Conservation (phyloP, 129 eudicot genomes). For the Flaveria linearis region DNA sequence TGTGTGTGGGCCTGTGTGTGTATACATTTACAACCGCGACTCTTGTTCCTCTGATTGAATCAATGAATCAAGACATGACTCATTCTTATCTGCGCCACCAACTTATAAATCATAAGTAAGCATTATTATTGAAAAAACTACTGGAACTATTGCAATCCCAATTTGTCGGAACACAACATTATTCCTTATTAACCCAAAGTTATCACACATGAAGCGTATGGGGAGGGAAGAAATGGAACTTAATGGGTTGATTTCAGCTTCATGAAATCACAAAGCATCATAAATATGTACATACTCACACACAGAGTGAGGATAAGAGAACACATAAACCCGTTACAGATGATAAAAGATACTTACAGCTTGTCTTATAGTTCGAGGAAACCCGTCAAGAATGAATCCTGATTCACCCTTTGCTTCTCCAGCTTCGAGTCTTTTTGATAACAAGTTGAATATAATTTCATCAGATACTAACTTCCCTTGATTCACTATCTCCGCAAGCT, state of each 20-base stretch:
- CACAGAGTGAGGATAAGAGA: not conserved
- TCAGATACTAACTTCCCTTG: constrained; percentile 95
- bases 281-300: not conserved
- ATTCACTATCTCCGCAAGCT: constrained; percentile 85
- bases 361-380: constrained; percentile 96
- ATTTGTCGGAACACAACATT: not conserved
- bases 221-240: not conserved
- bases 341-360: constrained; percentile 58
- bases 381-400: constrained; percentile 93
- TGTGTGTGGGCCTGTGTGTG: too few species aligned
- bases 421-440: constrained; percentile 87
- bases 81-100: not conserved
- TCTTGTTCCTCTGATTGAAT: constrained; percentile 2
- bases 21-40: not conserved
- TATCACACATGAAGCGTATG: not conserved
- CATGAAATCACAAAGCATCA: constrained; percentile 14
- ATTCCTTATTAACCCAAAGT: not conserved
- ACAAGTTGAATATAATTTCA: constrained; percentile 78
- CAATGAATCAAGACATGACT: not conserved
- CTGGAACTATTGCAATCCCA: not conserved
- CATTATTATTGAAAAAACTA: not conserved
- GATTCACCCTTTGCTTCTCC: constrained; percentile 94
- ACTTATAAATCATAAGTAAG: not conserved
- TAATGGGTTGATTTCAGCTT: constrained; percentile 7
- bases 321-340: not conserved